Base-by-base conservation (phyloP, 371 early-diverging fungal genomes). In the Rhizopus arrhizus region DNA sequence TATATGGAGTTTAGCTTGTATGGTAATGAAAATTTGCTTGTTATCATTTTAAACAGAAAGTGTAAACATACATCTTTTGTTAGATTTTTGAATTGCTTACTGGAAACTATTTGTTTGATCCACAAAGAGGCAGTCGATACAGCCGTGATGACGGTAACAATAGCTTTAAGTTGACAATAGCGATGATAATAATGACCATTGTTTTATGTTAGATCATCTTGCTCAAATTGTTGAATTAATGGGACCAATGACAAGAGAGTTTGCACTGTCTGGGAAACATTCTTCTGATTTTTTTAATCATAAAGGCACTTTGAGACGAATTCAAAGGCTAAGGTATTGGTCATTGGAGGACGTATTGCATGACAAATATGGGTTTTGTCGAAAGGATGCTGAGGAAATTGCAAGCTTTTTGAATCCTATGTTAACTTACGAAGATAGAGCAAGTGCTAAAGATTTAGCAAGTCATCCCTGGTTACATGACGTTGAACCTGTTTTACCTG, bases 1-100 rank as follows among this genome's bases (percentile, higher is more conserved):
- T 74, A 90, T 97, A n/a, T 97, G 99, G 98, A 93, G 94, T 58
- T 78, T 96, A 51, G 96, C 95, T 13, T 98, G 98, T 78, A 90
- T 99, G 84, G 86, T 92, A 77, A 62, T 53, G 55, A 29, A 6
- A 6, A 12, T 47, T 34, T 38, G 5, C 11, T 29, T 35, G 0
- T 50, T 42, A 40, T 22, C 52, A 16, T 34, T 16, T 35, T 4
- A 35, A 53, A 29, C 7, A 33, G 34, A 0, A 32, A 56, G 22
- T 22, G 22, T 22, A 22, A 22, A 22, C 22, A 22, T 22, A 22
- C 22, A 22, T 22, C 2, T 22, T 22, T 0, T 22, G 22, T 22
- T 62, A 85, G 85, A 70, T 84, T 8, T 87, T 89, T 66, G 98
- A 98, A 75, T 77, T 98, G 31, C 77, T 97, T 38, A 96, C 98